phyloP scores from a whole-genome alignment of 768 basidiomycete genomes.

The Coprinellus micaceus region DNA sequence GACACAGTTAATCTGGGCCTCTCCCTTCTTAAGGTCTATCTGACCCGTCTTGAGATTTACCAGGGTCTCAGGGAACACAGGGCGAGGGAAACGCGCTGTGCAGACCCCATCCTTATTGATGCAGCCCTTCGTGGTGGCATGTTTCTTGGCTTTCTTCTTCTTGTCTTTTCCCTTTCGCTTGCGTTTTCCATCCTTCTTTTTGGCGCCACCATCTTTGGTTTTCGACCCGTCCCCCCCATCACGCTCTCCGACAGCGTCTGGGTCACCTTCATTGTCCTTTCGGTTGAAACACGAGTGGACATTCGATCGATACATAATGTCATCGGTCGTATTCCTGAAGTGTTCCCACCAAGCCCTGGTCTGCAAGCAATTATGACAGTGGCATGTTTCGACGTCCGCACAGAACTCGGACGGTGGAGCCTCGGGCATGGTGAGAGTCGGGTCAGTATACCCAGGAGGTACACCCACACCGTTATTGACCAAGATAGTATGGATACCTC shows the following conservation, averaged over 20 bases:
- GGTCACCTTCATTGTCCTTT: neutral
- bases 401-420: neutral
- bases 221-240: too few relatives aligned
- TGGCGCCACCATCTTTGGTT: too few relatives aligned
- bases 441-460: neutral
- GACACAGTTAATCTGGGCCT: conserved; percentile 1
- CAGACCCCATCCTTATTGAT: neutral
- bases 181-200: too few relatives aligned
- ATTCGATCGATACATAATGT: neutral
- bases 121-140: neutral
- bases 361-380: neutral
- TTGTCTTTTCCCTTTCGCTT: neutral
- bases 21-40: neutral
- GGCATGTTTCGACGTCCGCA: neutral
- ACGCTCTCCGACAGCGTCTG: too few relatives aligned
- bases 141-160: too few relatives aligned
- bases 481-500: neutral
- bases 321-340: neutral
- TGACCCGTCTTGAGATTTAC: neutral
- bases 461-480: neutral
- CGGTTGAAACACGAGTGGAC: neutral
- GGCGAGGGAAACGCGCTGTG: neutral
- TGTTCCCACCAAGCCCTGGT: neutral
- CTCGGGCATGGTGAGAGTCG: neutral
- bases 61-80: neutral